Evolutionary conservation across 768 basidiomycete species (phyloP), one percentile per base, ranked within the genome.

Genomic region (Cystobasidium ongulense): DNA sequence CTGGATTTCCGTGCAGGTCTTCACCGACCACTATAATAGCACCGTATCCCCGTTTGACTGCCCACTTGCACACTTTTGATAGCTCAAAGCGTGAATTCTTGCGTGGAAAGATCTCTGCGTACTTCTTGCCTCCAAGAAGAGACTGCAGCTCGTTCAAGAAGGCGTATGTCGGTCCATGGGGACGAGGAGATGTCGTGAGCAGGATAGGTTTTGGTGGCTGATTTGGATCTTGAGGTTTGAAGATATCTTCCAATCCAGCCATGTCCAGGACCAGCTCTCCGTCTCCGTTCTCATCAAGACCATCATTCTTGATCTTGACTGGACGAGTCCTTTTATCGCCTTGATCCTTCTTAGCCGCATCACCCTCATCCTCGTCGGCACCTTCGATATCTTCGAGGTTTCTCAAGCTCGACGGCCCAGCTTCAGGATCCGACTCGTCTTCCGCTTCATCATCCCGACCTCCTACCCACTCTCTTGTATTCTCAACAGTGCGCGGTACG

Each of bases 51-150:
- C 96, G 83, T 50, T 87, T 89, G 15, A 89, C 88, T 25, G 92
- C 92, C 96, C 96, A 99, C 1, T 89, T 87, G 35, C 94, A 80
- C 92, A 95, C 96, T 75, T 94, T 91, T 77, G 92, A 92, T 80
- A 99, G 93, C 36, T 90, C 88, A 76, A 92, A 95, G 0, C 93
- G 95, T 21, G 86, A 82, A 79, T 89, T 90, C 82, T 90, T 95
- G 1, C 91, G 90, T 3, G 92, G 91, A 0, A 88, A 80, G 21
- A 82, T 84, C 1, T 79, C 77, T 0, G 90, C 88, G 78, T 89
- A 87, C 23, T 52, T 77, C 73, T 63, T 77, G 53, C 86, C 79
- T 46, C 77, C 85, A 25, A 85, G 81, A 23, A 75, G 74, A 67
- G 80, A 73, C 72, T 65, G 79, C 46, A 78, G 71, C 59, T 77